phyloP scores from a whole-genome alignment of 2,329 filamentous ascomycete species.

The Xylariomycetidae sp. region DNA sequence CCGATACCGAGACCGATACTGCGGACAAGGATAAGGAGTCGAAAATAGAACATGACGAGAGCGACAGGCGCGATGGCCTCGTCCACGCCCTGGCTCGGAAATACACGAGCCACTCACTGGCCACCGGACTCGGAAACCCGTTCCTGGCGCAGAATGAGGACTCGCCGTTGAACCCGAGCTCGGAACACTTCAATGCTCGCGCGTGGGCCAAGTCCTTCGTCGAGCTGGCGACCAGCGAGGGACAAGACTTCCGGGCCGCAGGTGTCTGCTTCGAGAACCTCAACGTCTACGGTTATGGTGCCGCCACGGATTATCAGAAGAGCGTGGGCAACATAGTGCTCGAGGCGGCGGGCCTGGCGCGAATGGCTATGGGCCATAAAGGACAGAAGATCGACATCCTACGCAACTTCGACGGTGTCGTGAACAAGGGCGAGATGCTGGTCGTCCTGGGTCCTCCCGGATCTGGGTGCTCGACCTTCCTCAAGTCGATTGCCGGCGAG shows the following conservation, averaged over 20 bases:
- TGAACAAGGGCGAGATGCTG: conserved; percentile 69
- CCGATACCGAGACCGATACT: too few relatives aligned
- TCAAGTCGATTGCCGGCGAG: conserved; percentile 81
- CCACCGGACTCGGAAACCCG: conserved; percentile 38
- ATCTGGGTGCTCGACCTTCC: conserved; percentile 75
- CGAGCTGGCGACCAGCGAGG: conserved; percentile 46
- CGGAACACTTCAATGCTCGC: conserved; percentile 47
- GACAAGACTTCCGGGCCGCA: conserved; percentile 52
- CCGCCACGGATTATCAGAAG: conserved; percentile 66
- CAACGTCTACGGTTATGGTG: conserved; percentile 64
- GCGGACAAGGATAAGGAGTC: too few relatives aligned
- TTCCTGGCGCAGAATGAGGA: conserved; percentile 42
- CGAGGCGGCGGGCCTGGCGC: conserved; percentile 37
- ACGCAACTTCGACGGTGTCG: conserved; percentile 61
- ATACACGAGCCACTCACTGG: conserved; percentile 46
- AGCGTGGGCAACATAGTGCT: conserved; percentile 60
- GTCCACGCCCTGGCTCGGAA: conserved; percentile 53
- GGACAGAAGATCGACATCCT: conserved; percentile 63
- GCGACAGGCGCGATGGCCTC: conserved; percentile 45
- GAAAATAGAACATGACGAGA: conserved; percentile 40
- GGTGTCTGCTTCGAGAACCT: conserved; percentile 65
- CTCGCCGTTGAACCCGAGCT: conserved; percentile 50
- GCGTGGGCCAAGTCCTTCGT: conserved; percentile 59
- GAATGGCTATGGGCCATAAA: conserved; percentile 47
- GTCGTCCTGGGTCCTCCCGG: conserved; percentile 70